phyloP scores from a whole-genome alignment of 164 flowering plant species.

The Tinospora cordifolia region DNA sequence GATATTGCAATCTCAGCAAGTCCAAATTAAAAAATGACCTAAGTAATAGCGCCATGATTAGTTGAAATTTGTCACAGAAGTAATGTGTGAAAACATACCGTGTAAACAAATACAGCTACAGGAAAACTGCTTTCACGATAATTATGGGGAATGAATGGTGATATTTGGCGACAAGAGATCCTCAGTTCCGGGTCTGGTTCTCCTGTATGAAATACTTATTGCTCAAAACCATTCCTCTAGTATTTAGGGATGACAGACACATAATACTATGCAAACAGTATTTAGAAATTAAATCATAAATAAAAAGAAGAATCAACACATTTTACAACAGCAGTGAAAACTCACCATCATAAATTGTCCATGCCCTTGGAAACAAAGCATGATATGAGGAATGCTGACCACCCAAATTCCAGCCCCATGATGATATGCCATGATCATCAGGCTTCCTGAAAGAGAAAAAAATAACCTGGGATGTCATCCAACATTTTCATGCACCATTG shows the following conservation, averaged over 20 bases:
- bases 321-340: neutral
- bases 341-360: conserved; percentile 96
- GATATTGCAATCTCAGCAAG: too few relatives aligned
- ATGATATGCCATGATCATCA: conserved; percentile 74
- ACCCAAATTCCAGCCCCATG: conserved; percentile 97
- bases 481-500: neutral
- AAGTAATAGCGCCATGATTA: neutral
- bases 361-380: conserved; percentile 95
- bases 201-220: conserved; percentile 36
- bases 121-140: conserved; percentile 97
- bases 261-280: neutral
- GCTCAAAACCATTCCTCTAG: neutral
- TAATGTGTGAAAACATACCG: conserved; percentile 38
- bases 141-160: conserved; percentile 95
- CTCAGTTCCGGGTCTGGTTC: conserved; percentile 98
- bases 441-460: conserved; percentile 44
- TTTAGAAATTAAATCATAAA: neutral
- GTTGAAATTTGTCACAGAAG: neutral
- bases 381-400: conserved; percentile 98
- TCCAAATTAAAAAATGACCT: neutral
- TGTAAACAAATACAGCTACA: conserved; percentile 87
- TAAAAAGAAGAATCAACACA: neutral
- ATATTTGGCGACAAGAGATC: conserved; percentile 94
- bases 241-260: neutral
- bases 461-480: neutral